Conservation (phyloP, 2,329 filamentous ascomycete genomes). For the Penicillium sp. region DNA sequence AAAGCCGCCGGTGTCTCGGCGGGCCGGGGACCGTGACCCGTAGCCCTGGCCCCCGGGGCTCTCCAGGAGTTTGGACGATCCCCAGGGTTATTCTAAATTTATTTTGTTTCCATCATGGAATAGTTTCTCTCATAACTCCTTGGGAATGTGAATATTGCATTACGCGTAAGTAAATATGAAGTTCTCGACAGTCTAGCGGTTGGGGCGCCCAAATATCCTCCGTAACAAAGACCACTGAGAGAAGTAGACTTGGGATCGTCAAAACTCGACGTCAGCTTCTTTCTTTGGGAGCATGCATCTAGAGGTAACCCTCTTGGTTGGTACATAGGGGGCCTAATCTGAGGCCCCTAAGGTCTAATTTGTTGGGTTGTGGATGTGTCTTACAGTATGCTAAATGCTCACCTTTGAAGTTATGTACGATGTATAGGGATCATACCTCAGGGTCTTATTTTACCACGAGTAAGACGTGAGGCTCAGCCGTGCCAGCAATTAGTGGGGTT, state of each 20-base stretch:
- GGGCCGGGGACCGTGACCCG: background rate
- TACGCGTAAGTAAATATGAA: background rate
- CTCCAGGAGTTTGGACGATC: background rate
- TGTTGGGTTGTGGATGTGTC: background rate
- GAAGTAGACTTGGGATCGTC: background rate
- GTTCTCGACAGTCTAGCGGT: background rate
- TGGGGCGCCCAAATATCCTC: background rate
- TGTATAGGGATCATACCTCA: background rate
- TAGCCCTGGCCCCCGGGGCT: background rate
- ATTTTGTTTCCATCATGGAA: background rate
- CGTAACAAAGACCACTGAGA: background rate
- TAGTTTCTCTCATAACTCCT: no score
- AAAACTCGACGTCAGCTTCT: background rate
- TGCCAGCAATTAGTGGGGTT: background rate
- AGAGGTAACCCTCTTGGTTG: no score
- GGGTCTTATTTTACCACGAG: background rate
- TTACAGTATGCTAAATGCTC: background rate
- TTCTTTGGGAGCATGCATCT: background rate
- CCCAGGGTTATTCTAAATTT: background rate
- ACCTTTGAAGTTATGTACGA: background rate
- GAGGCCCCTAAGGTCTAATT: background rate
- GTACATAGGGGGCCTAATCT: background rate
- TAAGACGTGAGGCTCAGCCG: background rate
- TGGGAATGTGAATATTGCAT: no score
- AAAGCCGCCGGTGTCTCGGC: background rate